These are phyloP conservation scores for Dittrichia graveolens DNA, from an alignment of 129 eudicot genomes.

Conservation along the genomic window DNA sequence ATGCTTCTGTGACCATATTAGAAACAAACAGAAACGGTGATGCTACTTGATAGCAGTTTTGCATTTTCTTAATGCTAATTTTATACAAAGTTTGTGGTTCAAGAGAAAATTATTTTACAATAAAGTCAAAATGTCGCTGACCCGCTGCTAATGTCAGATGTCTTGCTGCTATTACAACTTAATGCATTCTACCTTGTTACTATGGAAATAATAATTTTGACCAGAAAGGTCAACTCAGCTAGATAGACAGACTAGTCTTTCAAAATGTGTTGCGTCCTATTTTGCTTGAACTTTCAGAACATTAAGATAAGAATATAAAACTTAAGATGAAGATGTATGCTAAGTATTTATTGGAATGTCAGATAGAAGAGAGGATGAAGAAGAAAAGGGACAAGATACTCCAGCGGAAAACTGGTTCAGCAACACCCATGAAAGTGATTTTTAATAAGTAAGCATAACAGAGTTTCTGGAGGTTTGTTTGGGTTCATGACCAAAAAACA, in stretches of 20 bases:
- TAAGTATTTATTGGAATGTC: conserved; percentile 32
- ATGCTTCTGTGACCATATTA: too few species aligned
- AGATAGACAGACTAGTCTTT: neutral
- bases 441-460: conserved; percentile 66
- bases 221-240: neutral
- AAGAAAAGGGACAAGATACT: conserved; percentile 79
- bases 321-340: conserved; percentile 20
- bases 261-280: neutral
- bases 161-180: too few species aligned
- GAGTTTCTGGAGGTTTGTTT: neutral
- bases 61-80: too few species aligned
- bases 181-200: neutral
- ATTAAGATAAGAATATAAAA: neutral
- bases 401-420: conserved; percentile 85
- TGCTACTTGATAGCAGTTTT: too few species aligned
- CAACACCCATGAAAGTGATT: conserved; percentile 71
- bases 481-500: neutral
- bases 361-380: conserved; percentile 94
- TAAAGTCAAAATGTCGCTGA: too few species aligned
- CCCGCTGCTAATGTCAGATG: too few species aligned
- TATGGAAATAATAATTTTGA: neutral
- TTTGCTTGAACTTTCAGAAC: neutral
- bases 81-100: too few species aligned
- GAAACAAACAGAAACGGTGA: too few species aligned
- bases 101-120: too few species aligned